Percentiles rank a stretch among this genome's conserved stretches.
phyloP scores from a whole-genome alignment of 2,329 filamentous ascomycete genomes.

The Colletotrichum viniferum region DNA sequence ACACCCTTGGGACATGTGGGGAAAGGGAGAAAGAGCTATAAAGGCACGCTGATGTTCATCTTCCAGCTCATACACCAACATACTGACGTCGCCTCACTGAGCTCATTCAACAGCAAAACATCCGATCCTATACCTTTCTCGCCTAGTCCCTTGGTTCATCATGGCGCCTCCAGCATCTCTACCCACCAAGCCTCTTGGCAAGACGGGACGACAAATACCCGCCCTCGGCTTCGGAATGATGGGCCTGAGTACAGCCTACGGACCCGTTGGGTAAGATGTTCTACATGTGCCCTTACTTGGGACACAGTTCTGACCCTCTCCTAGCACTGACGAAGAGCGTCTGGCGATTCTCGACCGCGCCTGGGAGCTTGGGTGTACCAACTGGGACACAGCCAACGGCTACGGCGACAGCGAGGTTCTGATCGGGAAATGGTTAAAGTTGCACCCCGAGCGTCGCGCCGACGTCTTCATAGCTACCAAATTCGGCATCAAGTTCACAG shows the following conservation, averaged over 20 bases:
- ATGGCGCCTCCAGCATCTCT: neutral
- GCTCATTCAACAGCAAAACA: neutral
- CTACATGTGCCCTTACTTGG: neutral
- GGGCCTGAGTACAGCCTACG: constrained; percentile 40
- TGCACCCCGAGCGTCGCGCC: neutral
- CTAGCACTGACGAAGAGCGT: neutral
- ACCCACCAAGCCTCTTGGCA: constrained; percentile 36
- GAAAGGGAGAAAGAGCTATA: neutral
- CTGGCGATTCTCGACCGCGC: neutral
- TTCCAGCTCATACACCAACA: neutral
- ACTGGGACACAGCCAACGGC: neutral
- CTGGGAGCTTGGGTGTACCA: neutral
- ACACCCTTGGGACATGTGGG: neutral
- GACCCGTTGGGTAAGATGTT: constrained; percentile 35
- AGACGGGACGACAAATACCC: constrained; percentile 49
- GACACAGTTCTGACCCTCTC: neutral
- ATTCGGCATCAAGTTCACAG: neutral
- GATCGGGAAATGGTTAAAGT: neutral
- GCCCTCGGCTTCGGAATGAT: constrained; percentile 53
- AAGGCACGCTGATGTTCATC: neutral
- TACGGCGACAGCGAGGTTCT: neutral
- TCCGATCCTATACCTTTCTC: neutral
- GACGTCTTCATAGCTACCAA: neutral
- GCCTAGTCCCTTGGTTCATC: neutral
- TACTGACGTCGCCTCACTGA: neutral